Conservation (phyloP, 306 rosid genomes). For the Quercus aquifolioides region DNA sequence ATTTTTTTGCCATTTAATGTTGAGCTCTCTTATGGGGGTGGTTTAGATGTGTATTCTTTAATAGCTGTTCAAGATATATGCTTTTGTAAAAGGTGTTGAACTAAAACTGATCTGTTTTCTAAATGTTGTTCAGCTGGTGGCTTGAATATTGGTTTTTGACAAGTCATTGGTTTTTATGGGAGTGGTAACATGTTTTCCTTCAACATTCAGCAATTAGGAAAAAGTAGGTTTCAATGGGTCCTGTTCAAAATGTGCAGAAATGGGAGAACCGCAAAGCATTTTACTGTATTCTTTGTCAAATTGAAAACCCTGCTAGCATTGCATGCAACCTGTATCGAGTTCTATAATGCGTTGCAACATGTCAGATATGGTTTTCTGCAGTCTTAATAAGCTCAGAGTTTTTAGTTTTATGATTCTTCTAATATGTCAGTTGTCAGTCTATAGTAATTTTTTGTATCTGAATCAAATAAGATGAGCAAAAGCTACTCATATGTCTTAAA, state of each 20-base stretch:
- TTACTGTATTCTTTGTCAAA: neutral
- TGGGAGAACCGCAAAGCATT: neutral
- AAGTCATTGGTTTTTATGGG: neutral
- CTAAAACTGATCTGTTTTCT: neutral
- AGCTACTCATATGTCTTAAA: neutral
- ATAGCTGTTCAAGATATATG: neutral
- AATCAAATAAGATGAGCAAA: neutral
- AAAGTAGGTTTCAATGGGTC: neutral
- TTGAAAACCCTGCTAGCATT: neutral
- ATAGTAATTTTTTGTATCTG: neutral
- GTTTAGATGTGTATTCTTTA: conserved; percentile 1
- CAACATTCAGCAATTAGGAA: neutral
- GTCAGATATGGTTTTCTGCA: neutral
- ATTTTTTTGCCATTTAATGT: conserved; percentile 1
- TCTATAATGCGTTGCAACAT: neutral
- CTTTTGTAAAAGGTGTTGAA: conserved; percentile 5
- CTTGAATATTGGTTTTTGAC: neutral
- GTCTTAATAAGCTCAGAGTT: neutral
- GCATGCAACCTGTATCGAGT: neutral
- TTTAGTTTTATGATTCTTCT: neutral
- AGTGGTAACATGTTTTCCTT: neutral
- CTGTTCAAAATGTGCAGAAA: neutral
- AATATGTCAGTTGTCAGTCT: neutral
- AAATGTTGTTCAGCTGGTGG: neutral
- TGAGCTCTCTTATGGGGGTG: neutral